Conservation (phyloP, 2,329 filamentous ascomycete genomes). For the Chrysoporthe puriensis region DNA sequence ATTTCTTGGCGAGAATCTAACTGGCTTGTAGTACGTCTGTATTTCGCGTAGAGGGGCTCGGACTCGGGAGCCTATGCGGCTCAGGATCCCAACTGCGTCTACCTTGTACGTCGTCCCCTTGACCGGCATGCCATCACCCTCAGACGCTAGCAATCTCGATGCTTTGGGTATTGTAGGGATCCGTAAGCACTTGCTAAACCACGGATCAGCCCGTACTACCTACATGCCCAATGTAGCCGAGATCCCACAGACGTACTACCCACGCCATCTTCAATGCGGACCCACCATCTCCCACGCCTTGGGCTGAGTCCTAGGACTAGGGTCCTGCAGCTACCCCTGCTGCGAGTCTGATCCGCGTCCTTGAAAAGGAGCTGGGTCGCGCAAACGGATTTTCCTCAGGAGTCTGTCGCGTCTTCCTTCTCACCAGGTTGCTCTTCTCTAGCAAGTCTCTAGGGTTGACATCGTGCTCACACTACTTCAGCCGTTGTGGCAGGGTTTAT, state of each 20-base stretch:
- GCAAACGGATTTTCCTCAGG: not conserved
- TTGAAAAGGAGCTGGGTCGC: constrained; percentile 14
- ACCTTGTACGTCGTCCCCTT: not conserved
- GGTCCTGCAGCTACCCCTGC: constrained; percentile 21
- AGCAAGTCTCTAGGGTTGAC: not conserved
- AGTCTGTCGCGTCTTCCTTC: not conserved
- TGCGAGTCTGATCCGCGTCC: not conserved
- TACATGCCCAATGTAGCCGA: constrained; percentile 10
- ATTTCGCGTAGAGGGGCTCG: too few species aligned
- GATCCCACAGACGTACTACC: not conserved
- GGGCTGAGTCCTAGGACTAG: not conserved
- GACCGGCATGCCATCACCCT: not conserved
- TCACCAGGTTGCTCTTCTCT: not conserved
- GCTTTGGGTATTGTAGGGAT: not conserved
- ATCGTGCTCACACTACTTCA: not conserved
- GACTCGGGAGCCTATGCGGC: not conserved
- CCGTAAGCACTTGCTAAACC: not conserved
- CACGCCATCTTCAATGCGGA: not conserved
- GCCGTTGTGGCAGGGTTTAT: not conserved
- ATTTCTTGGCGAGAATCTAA: not conserved
- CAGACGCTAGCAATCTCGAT: constrained; percentile 3
- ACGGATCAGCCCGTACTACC: not conserved
- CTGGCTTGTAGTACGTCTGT: not conserved
- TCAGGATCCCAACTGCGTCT: not conserved
- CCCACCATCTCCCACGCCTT: not conserved